Conservation (phyloP, 2,329 filamentous ascomycete genomes). For the Daldinia sp. region DNA sequence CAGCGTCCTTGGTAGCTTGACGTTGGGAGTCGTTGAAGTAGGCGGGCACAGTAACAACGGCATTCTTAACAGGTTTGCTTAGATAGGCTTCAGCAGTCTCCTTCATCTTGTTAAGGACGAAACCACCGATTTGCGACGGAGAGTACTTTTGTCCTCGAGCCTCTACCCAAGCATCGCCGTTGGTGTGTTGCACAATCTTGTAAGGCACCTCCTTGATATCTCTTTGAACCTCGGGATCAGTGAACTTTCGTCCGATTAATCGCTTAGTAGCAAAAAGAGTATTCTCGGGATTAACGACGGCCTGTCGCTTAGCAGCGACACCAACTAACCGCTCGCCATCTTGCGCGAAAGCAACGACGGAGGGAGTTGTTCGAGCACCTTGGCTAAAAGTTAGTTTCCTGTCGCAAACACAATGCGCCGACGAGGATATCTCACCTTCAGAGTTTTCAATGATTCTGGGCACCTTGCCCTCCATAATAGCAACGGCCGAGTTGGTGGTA, state of each 20-base stretch:
- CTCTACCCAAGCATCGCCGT: conserved; percentile 96
- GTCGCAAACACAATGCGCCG: conserved; percentile 3
- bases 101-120: conserved; percentile 98
- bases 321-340: conserved; percentile 96
- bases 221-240: conserved; percentile 91
- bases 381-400: neutral
- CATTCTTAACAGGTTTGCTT: conserved; percentile 91
- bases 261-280: conserved; percentile 98
- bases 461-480: conserved; percentile 95
- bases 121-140: conserved; percentile 97
- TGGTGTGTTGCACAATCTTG: conserved; percentile 97
- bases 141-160: conserved; percentile 96
- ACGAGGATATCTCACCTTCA: conserved; percentile 64
- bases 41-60: conserved; percentile 94
- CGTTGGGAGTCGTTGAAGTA: conserved; percentile 99
- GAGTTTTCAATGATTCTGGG: conserved; percentile 98
- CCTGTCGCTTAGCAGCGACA: conserved; percentile 97
- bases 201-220: conserved; percentile 98
- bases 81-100: conserved; percentile 96
- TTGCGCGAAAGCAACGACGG: conserved; percentile 94
- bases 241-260: conserved; percentile 98
- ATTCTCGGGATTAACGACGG: conserved; percentile 98
- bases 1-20: conserved; percentile 97
- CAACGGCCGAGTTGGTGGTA: conserved; percentile 97
- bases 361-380: conserved; percentile 88